Conservation (phyloP, 1,284 basidiomycete genomes). For the Sporisorium scitamineum region DNA sequence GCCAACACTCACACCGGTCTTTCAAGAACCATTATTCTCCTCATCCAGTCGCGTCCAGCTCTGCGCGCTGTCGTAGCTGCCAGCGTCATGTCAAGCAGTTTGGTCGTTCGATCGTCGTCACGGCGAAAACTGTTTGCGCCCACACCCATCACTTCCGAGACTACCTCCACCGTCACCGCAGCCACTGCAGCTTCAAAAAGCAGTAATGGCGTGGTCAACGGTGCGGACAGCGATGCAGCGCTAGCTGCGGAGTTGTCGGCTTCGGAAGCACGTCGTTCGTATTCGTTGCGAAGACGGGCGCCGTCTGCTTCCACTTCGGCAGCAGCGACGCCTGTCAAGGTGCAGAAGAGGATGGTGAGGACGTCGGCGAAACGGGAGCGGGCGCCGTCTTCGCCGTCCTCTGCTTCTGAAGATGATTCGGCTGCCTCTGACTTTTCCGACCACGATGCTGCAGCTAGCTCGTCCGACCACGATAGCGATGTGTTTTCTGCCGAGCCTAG, state of each 20-base stretch:
- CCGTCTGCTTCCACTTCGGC: neutral
- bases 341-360: neutral
- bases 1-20: neutral
- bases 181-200: neutral
- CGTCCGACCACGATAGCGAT: conserved; percentile 28
- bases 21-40: neutral
- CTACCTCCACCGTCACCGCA: neutral
- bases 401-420: conserved; percentile 14
- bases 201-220: neutral
- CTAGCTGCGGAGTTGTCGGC: conserved; percentile 26
- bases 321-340: neutral
- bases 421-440: conserved; percentile 25
- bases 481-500: conserved; percentile 8
- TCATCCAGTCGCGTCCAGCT: neutral
- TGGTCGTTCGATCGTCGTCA: conserved; percentile 6
- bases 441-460: neutral
- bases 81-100: conserved; percentile 9
- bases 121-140: conserved; percentile 49
- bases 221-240: conserved; percentile 14
- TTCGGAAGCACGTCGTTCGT: conserved; percentile 21
- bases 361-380: conserved; percentile 18
- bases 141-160: conserved; percentile 13
- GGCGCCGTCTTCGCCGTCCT: conserved; percentile 5
- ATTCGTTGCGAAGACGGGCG: conserved; percentile 26
- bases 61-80: neutral